A percentile compares a stretch with the other conserved stretches of the same genome.
Conservation (phyloP, 768 basidiomycete genomes). For the Exidia glandulosa region DNA sequence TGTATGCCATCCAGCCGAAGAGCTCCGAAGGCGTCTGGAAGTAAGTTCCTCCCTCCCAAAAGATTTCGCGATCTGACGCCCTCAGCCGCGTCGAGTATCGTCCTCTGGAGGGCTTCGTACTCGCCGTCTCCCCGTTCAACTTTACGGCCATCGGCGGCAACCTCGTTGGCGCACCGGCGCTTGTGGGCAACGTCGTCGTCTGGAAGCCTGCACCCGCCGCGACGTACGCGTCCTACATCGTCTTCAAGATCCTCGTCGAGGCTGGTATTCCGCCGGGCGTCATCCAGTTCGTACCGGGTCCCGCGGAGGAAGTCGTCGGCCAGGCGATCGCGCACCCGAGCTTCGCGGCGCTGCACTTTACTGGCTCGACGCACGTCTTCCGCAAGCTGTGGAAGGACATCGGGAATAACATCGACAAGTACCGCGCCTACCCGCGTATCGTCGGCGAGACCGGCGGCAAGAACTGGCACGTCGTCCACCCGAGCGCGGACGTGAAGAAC, state of each 20-base stretch:
- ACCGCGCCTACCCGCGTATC: slow-evolving; percentile 84
- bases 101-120: slow-evolving; percentile 94
- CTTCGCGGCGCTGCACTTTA: slow-evolving; percentile 92
- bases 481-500: slow-evolving; percentile 74
- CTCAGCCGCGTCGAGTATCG: slow-evolving; percentile 89
- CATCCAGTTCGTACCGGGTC: slow-evolving; percentile 93
- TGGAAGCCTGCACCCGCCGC: slow-evolving; percentile 98
- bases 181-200: slow-evolving; percentile 88
- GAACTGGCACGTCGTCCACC: slow-evolving; percentile 94
- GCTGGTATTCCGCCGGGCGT: slow-evolving; percentile 89
- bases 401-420: slow-evolving; percentile 74
- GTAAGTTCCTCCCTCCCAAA: slow-evolving; percentile 53
- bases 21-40: slow-evolving; percentile 90
- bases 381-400: slow-evolving; percentile 96
- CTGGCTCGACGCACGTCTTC: slow-evolving; percentile 91
- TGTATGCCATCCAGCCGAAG: slow-evolving; percentile 87
- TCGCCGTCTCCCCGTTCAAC: slow-evolving; percentile 97
- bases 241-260: slow-evolving; percentile 84
- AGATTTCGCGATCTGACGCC: background rate
- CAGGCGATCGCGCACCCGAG: slow-evolving; percentile 67
- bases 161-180: slow-evolving; percentile 78
- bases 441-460: slow-evolving; percentile 97
- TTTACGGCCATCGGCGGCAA: slow-evolving; percentile 98
- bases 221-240: slow-evolving; percentile 88
- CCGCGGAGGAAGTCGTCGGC: slow-evolving; percentile 72